These are phyloP conservation scores for Salix udensis DNA, from an alignment of 345 rosid genomes.

Conservation along the genomic window DNA sequence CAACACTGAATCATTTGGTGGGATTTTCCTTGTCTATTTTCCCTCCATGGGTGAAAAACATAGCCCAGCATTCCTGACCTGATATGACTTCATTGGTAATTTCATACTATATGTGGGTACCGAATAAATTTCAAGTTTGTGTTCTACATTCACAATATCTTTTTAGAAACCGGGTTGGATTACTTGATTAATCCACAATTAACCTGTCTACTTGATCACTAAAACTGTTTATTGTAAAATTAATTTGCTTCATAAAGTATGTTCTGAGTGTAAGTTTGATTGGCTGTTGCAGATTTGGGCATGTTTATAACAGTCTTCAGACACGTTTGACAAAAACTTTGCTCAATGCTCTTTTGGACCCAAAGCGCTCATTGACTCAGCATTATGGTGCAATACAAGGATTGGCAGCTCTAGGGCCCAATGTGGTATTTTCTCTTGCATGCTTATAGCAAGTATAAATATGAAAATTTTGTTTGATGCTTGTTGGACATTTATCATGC, in stretches of 20 bases:
- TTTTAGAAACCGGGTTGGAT: constrained; percentile 2
- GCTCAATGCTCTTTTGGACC: constrained; percentile 81
- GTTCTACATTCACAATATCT: not conserved
- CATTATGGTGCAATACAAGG: constrained; percentile 98
- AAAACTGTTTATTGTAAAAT: not conserved
- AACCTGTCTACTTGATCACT: not conserved
- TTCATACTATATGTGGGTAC: not conserved
- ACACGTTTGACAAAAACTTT: constrained; percentile 85
- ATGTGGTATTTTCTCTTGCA: constrained; percentile 55
- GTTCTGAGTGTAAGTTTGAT: constrained; percentile 7
- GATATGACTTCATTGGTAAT: not conserved
- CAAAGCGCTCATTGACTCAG: constrained; percentile 78
- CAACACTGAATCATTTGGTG: not conserved
- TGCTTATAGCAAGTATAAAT: not conserved
- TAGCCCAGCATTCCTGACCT: not conserved
- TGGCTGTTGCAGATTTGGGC: constrained; percentile 64
- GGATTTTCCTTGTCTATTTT: not conserved
- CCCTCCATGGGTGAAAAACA: not conserved
- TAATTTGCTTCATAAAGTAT: not conserved
- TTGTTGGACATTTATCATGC: not conserved
- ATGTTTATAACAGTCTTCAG: constrained; percentile 74
- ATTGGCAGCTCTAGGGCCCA: constrained; percentile 81
- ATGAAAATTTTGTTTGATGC: not conserved
- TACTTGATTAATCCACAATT: not conserved
- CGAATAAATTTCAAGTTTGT: not conserved